Evolutionary conservation across 352 stramenopile species (phyloP).

Genomic region (Pythium brachiatum): DNA sequence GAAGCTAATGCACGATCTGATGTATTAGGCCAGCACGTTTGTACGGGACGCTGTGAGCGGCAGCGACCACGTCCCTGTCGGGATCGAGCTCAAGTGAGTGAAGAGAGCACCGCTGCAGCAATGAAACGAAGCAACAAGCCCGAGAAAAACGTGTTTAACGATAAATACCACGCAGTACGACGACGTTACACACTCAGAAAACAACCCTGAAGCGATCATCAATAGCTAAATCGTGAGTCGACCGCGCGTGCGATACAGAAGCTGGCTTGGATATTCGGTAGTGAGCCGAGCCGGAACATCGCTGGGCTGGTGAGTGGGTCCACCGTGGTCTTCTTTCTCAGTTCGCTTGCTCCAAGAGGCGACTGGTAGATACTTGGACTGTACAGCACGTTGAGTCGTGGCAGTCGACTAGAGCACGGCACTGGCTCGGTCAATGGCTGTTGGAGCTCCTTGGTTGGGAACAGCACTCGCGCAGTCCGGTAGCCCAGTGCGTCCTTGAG

Average conservation of each 20-base stretch:
- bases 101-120: neutral
- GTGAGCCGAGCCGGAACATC: neutral
- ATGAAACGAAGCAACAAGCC: neutral
- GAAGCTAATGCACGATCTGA: neutral
- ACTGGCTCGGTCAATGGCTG: constrained; percentile 1
- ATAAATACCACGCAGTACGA: constrained; percentile 1
- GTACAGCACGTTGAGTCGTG: neutral
- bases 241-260: neutral
- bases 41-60: constrained; percentile 63
- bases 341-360: neutral
- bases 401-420: neutral
- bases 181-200: neutral
- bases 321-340: neutral
- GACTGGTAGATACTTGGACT: neutral
- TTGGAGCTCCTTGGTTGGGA: neutral
- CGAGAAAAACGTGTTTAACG: neutral
- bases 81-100: constrained; percentile 45
- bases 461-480: neutral
- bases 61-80: constrained; percentile 81
- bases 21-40: constrained; percentile 43
- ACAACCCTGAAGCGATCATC: neutral
- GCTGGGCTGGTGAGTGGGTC: neutral
- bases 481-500: neutral
- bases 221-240: neutral
- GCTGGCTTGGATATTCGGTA: neutral